phyloP scores from a whole-genome alignment of 2,329 filamentous ascomycete species.

The Dactylonectria macrodidyma region DNA sequence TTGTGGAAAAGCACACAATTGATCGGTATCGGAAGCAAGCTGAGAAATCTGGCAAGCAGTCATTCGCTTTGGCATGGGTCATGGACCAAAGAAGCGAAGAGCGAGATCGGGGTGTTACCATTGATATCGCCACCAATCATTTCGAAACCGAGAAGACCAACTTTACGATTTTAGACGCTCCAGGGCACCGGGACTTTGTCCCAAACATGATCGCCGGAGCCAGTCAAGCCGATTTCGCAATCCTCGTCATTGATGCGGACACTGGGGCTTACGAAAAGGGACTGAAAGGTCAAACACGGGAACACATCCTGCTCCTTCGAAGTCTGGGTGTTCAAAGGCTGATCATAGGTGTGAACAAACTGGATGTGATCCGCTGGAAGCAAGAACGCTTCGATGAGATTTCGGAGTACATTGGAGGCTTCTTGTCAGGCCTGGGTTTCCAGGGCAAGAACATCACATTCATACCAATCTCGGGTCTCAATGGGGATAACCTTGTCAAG shows the following conservation, averaged over 20 bases:
- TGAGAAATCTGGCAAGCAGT: slow-evolving; percentile 92
- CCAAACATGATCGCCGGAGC: slow-evolving; percentile 99
- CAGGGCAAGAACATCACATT: slow-evolving; percentile 85
- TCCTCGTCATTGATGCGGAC: slow-evolving; percentile 92
- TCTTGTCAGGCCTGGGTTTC: slow-evolving; percentile 87
- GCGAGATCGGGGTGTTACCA: slow-evolving; percentile 90
- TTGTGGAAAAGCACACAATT: slow-evolving; percentile 89
- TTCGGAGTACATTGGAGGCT: slow-evolving; percentile 84
- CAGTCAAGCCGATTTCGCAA: slow-evolving; percentile 94
- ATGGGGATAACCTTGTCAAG: slow-evolving; percentile 86
- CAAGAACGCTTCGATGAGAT: slow-evolving; percentile 89
- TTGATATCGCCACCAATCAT: slow-evolving; percentile 95
- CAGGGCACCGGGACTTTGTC: slow-evolving; percentile 95
- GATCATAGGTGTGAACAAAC: slow-evolving; percentile 95
- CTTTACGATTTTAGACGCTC: slow-evolving; percentile 96
- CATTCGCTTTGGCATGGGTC: slow-evolving; percentile 97
- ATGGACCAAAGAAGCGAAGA: slow-evolving; percentile 94
- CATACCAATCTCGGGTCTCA: slow-evolving; percentile 90
- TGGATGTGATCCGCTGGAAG: slow-evolving; percentile 90
- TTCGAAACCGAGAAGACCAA: slow-evolving; percentile 90
- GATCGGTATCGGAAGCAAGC: slow-evolving; percentile 92
- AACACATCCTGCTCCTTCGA: slow-evolving; percentile 90
- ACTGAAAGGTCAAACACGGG: slow-evolving; percentile 92
- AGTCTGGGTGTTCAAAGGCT: slow-evolving; percentile 92
- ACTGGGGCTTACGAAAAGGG: slow-evolving; percentile 95